phyloP scores from a whole-genome alignment of 2,329 filamentous ascomycete genomes.

The Cladosporium colombiae region DNA sequence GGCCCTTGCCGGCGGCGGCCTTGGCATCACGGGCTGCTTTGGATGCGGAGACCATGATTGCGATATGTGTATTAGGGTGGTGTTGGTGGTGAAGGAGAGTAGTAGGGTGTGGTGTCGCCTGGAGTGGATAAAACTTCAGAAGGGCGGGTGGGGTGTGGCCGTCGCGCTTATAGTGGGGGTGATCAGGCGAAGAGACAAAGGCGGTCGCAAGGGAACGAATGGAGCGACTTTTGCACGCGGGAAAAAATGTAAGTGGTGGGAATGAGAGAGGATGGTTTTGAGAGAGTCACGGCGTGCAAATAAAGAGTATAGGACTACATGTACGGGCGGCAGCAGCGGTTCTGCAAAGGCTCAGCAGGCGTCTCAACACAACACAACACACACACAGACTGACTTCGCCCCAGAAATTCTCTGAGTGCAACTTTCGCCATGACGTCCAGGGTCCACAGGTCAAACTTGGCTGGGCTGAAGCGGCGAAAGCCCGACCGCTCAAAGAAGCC shows the following conservation, averaged over 20 bases:
- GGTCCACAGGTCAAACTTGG: neutral
- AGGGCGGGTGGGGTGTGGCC: constrained; percentile 8
- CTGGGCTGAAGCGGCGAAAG: constrained; percentile 7
- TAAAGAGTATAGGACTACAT: neutral
- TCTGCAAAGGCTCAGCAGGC: neutral
- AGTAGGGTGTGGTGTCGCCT: constrained; percentile 2
- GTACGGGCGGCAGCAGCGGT: neutral
- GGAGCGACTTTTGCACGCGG: neutral
- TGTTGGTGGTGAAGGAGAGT: constrained; percentile 70
- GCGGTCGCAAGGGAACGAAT: constrained; percentile 1
- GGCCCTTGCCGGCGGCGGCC: constrained; percentile 67
- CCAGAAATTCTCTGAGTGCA: neutral
- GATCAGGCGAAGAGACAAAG: neutral
- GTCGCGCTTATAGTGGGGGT: constrained; percentile 4
- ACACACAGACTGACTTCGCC: neutral
- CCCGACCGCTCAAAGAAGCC: neutral
- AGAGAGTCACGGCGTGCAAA: neutral
- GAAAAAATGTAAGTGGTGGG: neutral
- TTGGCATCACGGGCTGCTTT: constrained; percentile 69
- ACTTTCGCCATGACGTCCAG: neutral
- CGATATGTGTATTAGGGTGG: constrained; percentile 13
- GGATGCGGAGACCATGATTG: constrained; percentile 65
- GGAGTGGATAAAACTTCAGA: constrained; percentile 12
- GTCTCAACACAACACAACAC: neutral
- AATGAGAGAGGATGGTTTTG: neutral